Percentiles rank a stretch among this genome's conserved stretches.
These are phyloP conservation scores for Limtongozyma cylindracea DNA, from an alignment of 805 yeast genomes.

Conservation along the genomic window DNA sequence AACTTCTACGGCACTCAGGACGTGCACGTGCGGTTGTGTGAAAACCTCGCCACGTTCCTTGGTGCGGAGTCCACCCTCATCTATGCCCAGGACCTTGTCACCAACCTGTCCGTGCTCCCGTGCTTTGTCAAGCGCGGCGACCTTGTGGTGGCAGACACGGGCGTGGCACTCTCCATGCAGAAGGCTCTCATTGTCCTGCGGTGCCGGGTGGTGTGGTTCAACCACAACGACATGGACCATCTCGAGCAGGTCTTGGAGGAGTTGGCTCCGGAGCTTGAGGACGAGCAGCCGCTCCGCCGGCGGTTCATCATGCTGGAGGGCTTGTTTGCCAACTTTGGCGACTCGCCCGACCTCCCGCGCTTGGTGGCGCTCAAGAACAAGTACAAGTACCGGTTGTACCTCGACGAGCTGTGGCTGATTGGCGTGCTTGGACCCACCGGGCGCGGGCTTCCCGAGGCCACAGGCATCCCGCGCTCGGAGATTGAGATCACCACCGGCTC, in stretches of 20 bases:
- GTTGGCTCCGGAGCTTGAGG: conserved; percentile 24
- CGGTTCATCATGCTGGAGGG: conserved; percentile 87
- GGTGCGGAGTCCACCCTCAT: conserved; percentile 59
- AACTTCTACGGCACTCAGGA: conserved; percentile 94
- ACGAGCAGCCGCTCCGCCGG: conserved; percentile 52
- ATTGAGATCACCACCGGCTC: conserved; percentile 77
- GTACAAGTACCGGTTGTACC: conserved; percentile 63
- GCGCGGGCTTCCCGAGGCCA: conserved; percentile 64
- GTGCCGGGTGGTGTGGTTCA: conserved; percentile 59
- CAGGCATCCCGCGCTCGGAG: conserved; percentile 36
- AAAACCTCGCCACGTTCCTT: conserved; percentile 47
- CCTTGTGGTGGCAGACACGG: conserved; percentile 66
- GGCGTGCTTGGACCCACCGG: conserved; percentile 77
- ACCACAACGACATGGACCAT: conserved; percentile 76
- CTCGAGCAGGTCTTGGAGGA: conserved; percentile 44
- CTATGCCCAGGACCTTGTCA: conserved; percentile 82
- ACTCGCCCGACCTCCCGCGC: conserved; percentile 41
- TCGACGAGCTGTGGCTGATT: conserved; percentile 72
- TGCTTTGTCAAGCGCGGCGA: conserved; percentile 93
- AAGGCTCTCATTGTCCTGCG: conserved; percentile 76
- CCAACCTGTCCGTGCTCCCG: conserved; percentile 73
- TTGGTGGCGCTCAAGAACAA: conserved; percentile 52
- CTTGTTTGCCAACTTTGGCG: conserved; percentile 60
- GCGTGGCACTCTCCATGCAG: conserved; percentile 52
- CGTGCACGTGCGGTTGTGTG: conserved; percentile 60